These are phyloP conservation scores for Ganoderma meredithae DNA, from an alignment of 1,284 basidiomycete genomes.

Conservation along the genomic window DNA sequence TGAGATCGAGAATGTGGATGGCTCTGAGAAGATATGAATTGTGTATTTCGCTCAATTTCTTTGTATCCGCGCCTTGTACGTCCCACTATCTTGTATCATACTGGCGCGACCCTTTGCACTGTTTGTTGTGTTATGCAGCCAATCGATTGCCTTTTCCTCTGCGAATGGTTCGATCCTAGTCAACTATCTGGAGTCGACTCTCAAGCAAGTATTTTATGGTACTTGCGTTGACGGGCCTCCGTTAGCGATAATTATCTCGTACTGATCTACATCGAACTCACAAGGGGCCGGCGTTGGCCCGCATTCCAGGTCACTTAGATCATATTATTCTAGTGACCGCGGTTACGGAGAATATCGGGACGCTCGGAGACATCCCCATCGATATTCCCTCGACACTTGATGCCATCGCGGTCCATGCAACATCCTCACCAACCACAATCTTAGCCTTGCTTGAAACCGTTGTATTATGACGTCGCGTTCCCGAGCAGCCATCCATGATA, in stretches of 20 bases:
- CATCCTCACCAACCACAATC: not conserved
- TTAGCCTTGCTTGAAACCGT: not conserved
- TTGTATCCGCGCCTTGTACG: not conserved
- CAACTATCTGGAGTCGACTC: too few relatives aligned
- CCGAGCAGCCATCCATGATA: not conserved
- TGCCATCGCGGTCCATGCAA: not conserved
- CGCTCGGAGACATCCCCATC: not conserved
- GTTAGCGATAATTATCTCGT: too few relatives aligned
- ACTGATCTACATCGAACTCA: too few relatives aligned
- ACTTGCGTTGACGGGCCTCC: too few relatives aligned
- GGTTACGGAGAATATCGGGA: not conserved
- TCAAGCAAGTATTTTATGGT: too few relatives aligned
- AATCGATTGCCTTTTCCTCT: not conserved
- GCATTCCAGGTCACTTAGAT: too few relatives aligned
- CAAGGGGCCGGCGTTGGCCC: too few relatives aligned
- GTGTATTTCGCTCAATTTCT: not conserved
- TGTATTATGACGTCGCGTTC: not conserved
- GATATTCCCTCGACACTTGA: not conserved
- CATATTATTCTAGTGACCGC: too few relatives aligned
- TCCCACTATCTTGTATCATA: not conserved
- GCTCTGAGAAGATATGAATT: not conserved
- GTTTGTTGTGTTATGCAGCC: not conserved
- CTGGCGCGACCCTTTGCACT: not conserved
- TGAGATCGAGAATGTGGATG: not conserved
- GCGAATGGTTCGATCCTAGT: not conserved